Evolutionary conservation across 108 stramenopile species (phyloP).

Genomic region (Cylindrotheca fusiformis): DNA sequence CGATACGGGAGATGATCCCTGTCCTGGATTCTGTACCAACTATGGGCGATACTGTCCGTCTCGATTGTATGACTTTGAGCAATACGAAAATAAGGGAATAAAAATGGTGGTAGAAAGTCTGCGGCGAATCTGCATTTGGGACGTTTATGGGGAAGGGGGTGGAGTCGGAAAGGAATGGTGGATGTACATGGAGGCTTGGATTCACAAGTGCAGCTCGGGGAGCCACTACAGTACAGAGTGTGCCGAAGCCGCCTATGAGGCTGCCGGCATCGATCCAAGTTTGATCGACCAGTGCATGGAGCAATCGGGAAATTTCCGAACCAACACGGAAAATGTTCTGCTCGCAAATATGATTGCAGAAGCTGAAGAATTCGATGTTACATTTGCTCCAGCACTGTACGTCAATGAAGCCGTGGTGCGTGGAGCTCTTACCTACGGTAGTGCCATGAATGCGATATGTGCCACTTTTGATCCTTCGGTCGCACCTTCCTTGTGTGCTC

Average conservation of each 20-base stretch:
- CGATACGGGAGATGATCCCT: neutral
- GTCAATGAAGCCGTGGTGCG: constrained; percentile 82
- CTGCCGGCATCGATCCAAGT: constrained; percentile 44
- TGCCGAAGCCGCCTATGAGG: constrained; percentile 51
- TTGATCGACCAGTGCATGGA: constrained; percentile 78
- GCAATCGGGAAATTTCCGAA: constrained; percentile 69
- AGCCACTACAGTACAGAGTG: constrained; percentile 50
- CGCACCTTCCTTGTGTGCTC: constrained; percentile 51
- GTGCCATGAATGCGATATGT: constrained; percentile 61
- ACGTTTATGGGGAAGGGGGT: constrained; percentile 35
- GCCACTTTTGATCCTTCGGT: constrained; percentile 67
- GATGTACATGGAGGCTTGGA: constrained; percentile 78
- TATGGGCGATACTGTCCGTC: constrained; percentile 41
- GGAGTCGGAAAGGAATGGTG: constrained; percentile 83
- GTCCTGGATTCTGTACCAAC: constrained; percentile 40
- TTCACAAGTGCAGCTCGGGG: constrained; percentile 38
- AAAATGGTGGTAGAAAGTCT: constrained; percentile 44
- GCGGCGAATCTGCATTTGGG: constrained; percentile 46
- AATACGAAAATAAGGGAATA: constrained; percentile 33
- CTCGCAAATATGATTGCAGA: constrained; percentile 54
- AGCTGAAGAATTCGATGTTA: constrained; percentile 50
- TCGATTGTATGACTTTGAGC: constrained; percentile 35
- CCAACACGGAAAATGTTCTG: constrained; percentile 52
- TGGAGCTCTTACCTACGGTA: constrained; percentile 54
- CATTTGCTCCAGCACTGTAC: constrained; percentile 63